A percentile compares a stretch with the other conserved stretches of the same genome.
Evolutionary conservation across 1,284 basidiomycete genomes (phyloP).

Genomic region (Rhodotorula sp.): DNA sequence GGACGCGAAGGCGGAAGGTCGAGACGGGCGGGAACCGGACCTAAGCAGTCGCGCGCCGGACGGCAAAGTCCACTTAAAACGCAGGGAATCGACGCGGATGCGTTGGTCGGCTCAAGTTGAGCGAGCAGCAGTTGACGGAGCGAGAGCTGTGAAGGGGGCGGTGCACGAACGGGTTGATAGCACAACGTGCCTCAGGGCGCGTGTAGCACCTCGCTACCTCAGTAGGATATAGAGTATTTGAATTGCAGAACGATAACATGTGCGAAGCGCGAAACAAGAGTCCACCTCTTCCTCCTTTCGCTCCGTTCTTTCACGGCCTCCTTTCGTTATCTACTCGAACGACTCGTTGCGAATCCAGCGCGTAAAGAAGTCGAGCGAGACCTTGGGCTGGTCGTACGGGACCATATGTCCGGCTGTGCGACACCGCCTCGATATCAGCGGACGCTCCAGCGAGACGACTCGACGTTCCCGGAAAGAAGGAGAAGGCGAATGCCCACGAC

Average conservation of each 20-base stretch:
- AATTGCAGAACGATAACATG: background rate
- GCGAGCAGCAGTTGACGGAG: background rate
- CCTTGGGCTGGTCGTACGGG: conserved; percentile 64
- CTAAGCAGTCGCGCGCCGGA: too few species aligned
- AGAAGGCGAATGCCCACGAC: too few species aligned
- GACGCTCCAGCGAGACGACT: too few species aligned
- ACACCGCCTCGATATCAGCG: too few species aligned
- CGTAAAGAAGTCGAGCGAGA: conserved; percentile 63
- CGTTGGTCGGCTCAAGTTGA: too few species aligned
- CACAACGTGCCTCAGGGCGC: too few species aligned
- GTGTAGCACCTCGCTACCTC: too few species aligned
- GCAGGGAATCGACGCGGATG: too few species aligned
- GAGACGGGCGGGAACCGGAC: too few species aligned
- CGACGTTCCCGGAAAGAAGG: too few species aligned
- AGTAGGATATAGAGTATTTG: background rate
- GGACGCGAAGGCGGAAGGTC: too few species aligned
- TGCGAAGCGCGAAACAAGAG: background rate
- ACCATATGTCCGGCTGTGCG: conserved; percentile 31
- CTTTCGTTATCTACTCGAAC: conserved; percentile 8
- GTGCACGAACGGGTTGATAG: background rate
- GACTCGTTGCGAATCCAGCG: conserved; percentile 55
- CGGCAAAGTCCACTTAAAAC: too few species aligned
- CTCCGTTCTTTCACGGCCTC: background rate
- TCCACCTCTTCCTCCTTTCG: background rate
- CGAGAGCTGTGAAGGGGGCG: background rate